Percentiles rank a stretch among this genome's conserved stretches.
phyloP scores from a whole-genome alignment of 768 basidiomycete species.

The Filobasidium wieringae region DNA sequence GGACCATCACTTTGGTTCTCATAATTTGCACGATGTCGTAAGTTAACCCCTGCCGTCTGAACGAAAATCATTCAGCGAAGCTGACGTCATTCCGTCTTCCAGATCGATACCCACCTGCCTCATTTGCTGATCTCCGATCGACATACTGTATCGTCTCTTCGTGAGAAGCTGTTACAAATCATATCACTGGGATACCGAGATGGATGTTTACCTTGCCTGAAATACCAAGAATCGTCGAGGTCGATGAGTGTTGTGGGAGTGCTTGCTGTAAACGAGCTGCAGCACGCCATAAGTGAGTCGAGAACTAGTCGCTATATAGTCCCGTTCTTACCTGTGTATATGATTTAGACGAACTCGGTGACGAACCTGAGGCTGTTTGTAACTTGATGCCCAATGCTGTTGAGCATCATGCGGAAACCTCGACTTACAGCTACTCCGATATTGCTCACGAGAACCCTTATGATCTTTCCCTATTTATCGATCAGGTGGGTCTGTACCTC shows the following conservation, averaged over 20 bases:
- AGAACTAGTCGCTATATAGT: no score
- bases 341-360: conserved; percentile 44
- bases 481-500: conserved; percentile 49
- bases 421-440: conserved; percentile 28
- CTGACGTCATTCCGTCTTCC: not conserved
- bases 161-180: conserved; percentile 58
- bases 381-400: conserved; percentile 45
- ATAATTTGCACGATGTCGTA: conserved; percentile 68
- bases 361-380: conserved; percentile 56
- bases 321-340: not conserved
- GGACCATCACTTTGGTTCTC: conserved; percentile 72
- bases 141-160: conserved; percentile 68
- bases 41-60: conserved; percentile 24
- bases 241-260: conserved; percentile 69
- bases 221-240: not conserved
- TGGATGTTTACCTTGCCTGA: conserved; percentile 14
- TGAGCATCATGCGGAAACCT: not conserved
- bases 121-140: conserved; percentile 57
- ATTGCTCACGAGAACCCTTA: conserved; percentile 27
- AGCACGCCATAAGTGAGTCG: conserved; percentile 72
- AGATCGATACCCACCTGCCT: conserved; percentile 60
- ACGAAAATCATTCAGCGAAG: not conserved
- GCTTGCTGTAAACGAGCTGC: conserved; percentile 82
- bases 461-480: conserved; percentile 81
- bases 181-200: conserved; percentile 41